These are phyloP conservation scores for Penicillium desertorum DNA, from an alignment of 495 filamentous ascomycete species.

Conservation along the genomic window DNA sequence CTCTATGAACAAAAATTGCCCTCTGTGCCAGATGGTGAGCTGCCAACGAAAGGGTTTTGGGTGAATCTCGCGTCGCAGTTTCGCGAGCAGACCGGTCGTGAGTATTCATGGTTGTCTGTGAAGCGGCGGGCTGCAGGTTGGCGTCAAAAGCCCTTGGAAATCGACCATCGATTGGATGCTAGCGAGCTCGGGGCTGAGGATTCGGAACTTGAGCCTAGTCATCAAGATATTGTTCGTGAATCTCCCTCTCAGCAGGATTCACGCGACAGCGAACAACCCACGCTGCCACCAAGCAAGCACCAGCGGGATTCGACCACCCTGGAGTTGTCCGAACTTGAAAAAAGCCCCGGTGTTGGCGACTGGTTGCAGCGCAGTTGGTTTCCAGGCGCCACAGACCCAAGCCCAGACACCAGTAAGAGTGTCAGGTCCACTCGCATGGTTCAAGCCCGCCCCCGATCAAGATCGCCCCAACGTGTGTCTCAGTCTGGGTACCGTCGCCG, in stretches of 20 bases:
- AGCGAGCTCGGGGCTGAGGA: too few species aligned
- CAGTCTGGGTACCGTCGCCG: not conserved
- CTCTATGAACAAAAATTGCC: slow-evolving; percentile 1
- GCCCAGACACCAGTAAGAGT: not conserved
- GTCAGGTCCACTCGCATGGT: not conserved
- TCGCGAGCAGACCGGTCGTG: not conserved
- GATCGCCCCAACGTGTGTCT: not conserved
- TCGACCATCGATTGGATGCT: not conserved
- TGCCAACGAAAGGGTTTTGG: slow-evolving; percentile 5
- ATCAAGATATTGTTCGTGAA: not conserved
- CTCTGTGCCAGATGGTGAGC: not conserved
- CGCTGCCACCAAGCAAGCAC: not conserved
- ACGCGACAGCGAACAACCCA: not conserved
- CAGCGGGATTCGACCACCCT: not conserved
- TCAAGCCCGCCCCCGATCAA: not conserved
- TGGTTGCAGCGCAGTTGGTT: not conserved
- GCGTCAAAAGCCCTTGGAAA: not conserved
- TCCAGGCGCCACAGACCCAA: not conserved
- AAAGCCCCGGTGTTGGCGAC: not conserved
- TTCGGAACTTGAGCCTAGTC: not conserved
- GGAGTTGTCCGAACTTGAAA: not conserved
- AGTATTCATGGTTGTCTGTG: slow-evolving; percentile 11
- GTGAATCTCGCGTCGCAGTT: slow-evolving; percentile 3
- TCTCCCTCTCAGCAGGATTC: not conserved
- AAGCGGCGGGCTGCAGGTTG: slow-evolving; percentile 1